These are phyloP conservation scores for Candida corydali DNA, from an alignment of 805 yeast genomes.

Conservation along the genomic window DNA sequence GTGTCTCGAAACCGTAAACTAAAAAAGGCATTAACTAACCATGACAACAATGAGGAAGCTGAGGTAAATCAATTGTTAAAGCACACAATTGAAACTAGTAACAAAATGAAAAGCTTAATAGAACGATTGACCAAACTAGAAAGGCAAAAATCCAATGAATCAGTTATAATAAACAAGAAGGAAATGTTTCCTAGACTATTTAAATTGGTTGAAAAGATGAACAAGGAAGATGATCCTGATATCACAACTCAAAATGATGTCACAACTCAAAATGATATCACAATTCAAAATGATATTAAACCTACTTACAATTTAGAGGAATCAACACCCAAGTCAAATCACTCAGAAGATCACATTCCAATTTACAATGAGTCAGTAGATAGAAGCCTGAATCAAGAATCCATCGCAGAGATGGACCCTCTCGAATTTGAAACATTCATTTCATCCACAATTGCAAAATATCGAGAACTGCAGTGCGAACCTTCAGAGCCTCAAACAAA, in stretches of 20 bases:
- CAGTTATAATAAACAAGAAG: neutral
- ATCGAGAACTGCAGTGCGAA: conserved; percentile 21
- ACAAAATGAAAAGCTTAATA: conserved; percentile 12
- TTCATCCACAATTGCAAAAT: conserved; percentile 27
- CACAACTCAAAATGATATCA: neutral
- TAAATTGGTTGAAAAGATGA: conserved; percentile 5
- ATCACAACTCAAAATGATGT: neutral
- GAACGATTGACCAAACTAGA: conserved; percentile 12
- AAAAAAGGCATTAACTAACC: conserved; percentile 4
- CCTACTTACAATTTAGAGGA: neutral
- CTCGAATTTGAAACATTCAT: conserved; percentile 32
- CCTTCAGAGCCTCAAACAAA: conserved; percentile 12
- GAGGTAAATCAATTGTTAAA: conserved; percentile 11
- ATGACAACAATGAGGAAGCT: conserved; percentile 7
- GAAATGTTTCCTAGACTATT: conserved; percentile 13
- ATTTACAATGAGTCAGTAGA: neutral
- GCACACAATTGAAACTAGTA: conserved; percentile 12
- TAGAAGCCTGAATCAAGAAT: neutral
- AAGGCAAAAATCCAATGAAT: conserved; percentile 1
- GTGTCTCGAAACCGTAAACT: conserved; percentile 11
- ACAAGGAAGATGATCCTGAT: neutral
- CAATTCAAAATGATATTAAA: too few relatives aligned
- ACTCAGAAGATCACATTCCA: neutral
- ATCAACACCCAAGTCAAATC: neutral
- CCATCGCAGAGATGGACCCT: conserved; percentile 12